Evolutionary conservation across 768 basidiomycete species (phyloP).

Genomic region (Tephrocybe sp.): DNA sequence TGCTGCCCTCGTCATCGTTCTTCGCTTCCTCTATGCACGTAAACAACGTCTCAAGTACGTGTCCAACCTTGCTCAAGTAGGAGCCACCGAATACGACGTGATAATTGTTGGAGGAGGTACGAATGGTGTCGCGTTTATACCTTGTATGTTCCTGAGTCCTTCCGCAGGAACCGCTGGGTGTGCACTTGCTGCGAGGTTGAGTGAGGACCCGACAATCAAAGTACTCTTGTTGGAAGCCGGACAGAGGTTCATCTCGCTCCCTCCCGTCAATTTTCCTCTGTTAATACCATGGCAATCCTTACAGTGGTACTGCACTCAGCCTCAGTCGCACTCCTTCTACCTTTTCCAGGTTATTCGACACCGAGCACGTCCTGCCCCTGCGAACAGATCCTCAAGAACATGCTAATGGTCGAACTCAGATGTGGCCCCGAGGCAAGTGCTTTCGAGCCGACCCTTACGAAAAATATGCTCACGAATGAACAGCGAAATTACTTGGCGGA

Average conservation of each 20-base stretch:
- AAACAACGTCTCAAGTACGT: constrained; percentile 19
- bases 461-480: neutral
- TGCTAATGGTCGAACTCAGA: constrained; percentile 42
- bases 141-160: neutral
- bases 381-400: constrained; percentile 54
- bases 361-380: constrained; percentile 46
- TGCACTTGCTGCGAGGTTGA: constrained; percentile 54
- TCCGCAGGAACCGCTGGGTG: constrained; percentile 56
- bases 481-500: constrained; percentile 67
- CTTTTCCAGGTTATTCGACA: constrained; percentile 37
- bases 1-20: constrained; percentile 22
- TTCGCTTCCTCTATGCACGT: constrained; percentile 21
- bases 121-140: neutral
- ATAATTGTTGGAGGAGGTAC: constrained; percentile 55
- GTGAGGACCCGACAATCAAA: constrained; percentile 48
- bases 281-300: neutral
- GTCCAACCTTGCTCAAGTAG: constrained; percentile 23
- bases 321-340: constrained; percentile 40
- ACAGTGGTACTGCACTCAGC: constrained; percentile 40
- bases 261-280: neutral
- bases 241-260: constrained; percentile 39
- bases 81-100: constrained; percentile 39
- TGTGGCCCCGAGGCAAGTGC: constrained; percentile 61
- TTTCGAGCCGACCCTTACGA: neutral
- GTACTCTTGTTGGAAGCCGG: constrained; percentile 61